Evolutionary conservation across 225 moss, liverwort and hornwort species (phyloP).

Genomic region (Bryum argenteum): DNA sequence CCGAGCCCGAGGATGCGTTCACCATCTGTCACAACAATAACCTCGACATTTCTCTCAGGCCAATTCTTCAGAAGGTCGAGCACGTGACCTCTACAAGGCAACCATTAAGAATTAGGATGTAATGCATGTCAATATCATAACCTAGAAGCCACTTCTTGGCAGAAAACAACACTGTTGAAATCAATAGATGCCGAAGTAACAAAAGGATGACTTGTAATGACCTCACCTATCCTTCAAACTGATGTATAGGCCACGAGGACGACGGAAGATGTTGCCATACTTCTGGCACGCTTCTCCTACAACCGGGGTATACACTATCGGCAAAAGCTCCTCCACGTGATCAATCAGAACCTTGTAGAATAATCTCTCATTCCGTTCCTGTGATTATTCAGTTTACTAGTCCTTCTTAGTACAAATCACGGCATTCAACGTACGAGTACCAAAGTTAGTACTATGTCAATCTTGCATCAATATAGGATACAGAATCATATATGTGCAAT

Average conservation of each 20-base stretch:
- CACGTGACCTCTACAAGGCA: constrained; percentile 66
- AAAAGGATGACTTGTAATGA: constrained; percentile 14
- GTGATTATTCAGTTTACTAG: constrained; percentile 17
- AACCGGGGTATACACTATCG: constrained; percentile 88
- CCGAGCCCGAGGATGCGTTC: constrained; percentile 95
- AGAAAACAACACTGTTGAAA: constrained; percentile 5
- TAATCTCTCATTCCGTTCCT: constrained; percentile 91
- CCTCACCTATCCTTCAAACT: constrained; percentile 73
- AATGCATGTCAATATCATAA: constrained; percentile 18
- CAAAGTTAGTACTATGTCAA: background rate
- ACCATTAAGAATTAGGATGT: constrained; percentile 6
- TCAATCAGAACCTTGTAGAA: constrained; percentile 89
- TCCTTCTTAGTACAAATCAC: background rate
- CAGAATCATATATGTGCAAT: constrained; percentile 10
- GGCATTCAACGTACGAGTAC: constrained; percentile 9
- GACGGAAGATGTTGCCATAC: constrained; percentile 85
- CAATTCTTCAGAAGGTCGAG: constrained; percentile 73
- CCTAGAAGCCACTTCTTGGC: constrained; percentile 5
- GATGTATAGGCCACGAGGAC: constrained; percentile 87
- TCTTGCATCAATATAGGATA: constrained; percentile 1
- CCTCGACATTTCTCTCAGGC: constrained; percentile 75
- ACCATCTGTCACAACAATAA: constrained; percentile 93
- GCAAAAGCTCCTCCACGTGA: constrained; percentile 84
- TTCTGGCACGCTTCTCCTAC: constrained; percentile 98
- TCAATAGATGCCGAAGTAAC: constrained; percentile 6